Evolutionary conservation across 192 early-diverging fungal genomes (phyloP).

Genomic region (Hyaloraphidium curvatum): DNA sequence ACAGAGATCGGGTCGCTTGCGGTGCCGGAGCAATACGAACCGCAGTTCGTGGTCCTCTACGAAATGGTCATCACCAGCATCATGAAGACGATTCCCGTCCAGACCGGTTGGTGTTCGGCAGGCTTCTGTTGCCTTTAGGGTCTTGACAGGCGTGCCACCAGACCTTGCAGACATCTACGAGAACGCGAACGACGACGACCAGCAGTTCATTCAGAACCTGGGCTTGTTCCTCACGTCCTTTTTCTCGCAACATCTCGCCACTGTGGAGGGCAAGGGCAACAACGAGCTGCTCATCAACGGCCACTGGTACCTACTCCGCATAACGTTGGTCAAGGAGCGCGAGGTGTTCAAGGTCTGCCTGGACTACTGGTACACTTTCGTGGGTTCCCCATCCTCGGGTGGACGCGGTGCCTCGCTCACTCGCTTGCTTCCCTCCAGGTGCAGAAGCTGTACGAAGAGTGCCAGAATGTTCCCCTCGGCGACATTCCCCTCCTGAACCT

Average conservation of each 20-base stretch:
- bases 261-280: neutral
- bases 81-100: slow-evolving; percentile 43
- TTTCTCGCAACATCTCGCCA: slow-evolving; percentile 63
- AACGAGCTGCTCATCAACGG: slow-evolving; percentile 21
- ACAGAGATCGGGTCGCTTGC: slow-evolving; percentile 90
- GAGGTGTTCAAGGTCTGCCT: slow-evolving; percentile 96
- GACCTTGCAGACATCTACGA: slow-evolving; percentile 71
- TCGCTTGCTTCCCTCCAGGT: slow-evolving; percentile 23
- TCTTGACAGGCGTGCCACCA: slow-evolving; percentile 8
- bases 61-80: slow-evolving; percentile 54
- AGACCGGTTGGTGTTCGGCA: slow-evolving; percentile 28
- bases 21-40: slow-evolving; percentile 57
- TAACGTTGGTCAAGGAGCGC: slow-evolving; percentile 82
- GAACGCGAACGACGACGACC: slow-evolving; percentile 65
- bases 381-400: too few relatives aligned
- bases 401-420: too few relatives aligned
- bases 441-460: slow-evolving; percentile 77
- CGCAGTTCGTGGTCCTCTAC: slow-evolving; percentile 76
- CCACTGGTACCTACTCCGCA: slow-evolving; percentile 75
- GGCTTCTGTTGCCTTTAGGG: neutral
- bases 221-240: slow-evolving; percentile 81
- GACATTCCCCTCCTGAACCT: slow-evolving; percentile 39
- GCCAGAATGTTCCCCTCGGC: slow-evolving; percentile 27
- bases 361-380: slow-evolving; percentile 93
- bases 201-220: slow-evolving; percentile 92